Evolutionary conservation across 805 yeast genomes (phyloP).

Genomic region (Metschnikowia lachancei): DNA sequence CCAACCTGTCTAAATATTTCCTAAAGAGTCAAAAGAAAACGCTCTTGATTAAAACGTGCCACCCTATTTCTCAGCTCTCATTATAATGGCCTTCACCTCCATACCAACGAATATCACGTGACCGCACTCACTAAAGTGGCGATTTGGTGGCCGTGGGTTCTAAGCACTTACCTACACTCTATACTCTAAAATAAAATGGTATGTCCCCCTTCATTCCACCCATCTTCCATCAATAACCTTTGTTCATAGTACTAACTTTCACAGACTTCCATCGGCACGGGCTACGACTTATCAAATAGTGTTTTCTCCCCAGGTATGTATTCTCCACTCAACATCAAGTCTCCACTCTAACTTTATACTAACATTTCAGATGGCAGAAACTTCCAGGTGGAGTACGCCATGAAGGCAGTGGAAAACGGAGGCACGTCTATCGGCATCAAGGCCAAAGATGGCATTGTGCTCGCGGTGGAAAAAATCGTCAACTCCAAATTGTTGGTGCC

Average conservation of each 20-base stretch:
- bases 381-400: constrained; percentile 97
- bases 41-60: no score
- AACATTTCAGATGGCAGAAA: constrained; percentile 74
- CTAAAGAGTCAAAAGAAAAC: no score
- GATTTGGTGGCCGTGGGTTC: constrained; percentile 6
- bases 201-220: neutral
- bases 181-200: constrained; percentile 4
- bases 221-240: constrained; percentile 1
- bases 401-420: constrained; percentile 96
- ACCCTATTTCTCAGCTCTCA: no score
- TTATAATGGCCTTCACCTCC: no score
- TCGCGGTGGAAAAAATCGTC: constrained; percentile 93
- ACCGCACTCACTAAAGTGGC: constrained; percentile 8
- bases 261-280: constrained; percentile 89
- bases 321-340: neutral
- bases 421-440: constrained; percentile 93
- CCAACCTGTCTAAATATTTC: no score
- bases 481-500: constrained; percentile 86
- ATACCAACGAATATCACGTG: constrained; percentile 4
- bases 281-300: constrained; percentile 96
- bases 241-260: constrained; percentile 6
- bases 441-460: constrained; percentile 89
- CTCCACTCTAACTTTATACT: constrained; percentile 27
- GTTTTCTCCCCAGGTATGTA: constrained; percentile 77
- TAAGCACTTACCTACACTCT: neutral